Evolutionary conservation across 176 grass and related monocot genomes (phyloP).

Genomic region (maize (Zea mays)): Zm-B73-REFERENCE-NAM-5.0 NC_050099.1:80385501-80386000

Average conservation of each 20-base stretch:
- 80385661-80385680: not conserved
- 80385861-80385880: constrained; percentile 13
- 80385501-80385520: not conserved
- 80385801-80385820: not conserved
- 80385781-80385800: not conserved
- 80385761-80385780: not conserved
- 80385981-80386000: constrained; percentile 44
- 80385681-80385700: constrained; percentile 5
- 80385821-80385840: constrained; percentile 39
- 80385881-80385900: constrained; percentile 15
- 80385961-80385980: constrained; percentile 30
- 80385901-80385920: constrained; percentile 45
- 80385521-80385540: not conserved
- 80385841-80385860: constrained; percentile 33
- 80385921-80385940: constrained; percentile 32
- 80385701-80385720: not conserved
- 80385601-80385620: not conserved
- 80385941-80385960: constrained; percentile 43
- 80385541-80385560: not conserved
- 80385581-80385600: not conserved
- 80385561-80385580: not conserved
- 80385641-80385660: not conserved
- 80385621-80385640: not conserved
- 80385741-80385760: not conserved
- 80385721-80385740: not conserved